Percentiles rank a stretch among this genome's conserved stretches.
phyloP scores from a whole-genome alignment of 805 yeast species.

The Cyberlindnera nakhonratchasimensis region DNA sequence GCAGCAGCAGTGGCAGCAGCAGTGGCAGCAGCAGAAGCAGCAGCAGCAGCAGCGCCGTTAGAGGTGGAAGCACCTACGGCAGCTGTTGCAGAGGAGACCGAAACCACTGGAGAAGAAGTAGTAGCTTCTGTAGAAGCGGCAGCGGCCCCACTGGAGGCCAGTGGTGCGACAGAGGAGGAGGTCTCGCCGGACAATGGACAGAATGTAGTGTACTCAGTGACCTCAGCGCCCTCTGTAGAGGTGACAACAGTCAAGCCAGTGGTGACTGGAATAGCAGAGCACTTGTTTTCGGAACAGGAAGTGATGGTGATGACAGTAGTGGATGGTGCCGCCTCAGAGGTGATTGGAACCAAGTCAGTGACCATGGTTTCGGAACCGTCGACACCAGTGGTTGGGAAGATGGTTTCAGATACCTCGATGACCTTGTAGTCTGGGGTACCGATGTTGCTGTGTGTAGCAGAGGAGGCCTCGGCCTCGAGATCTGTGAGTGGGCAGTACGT shows the following conservation, averaged over 20 bases:
- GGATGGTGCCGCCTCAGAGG: conserved; percentile 10
- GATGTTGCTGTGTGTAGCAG: background rate
- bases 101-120: too few relatives aligned
- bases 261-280: conserved; percentile 14
- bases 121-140: background rate
- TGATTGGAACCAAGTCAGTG: conserved; percentile 6
- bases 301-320: conserved; percentile 22
- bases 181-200: conserved; percentile 16
- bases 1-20: conserved; percentile 9
- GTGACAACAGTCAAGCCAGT: conserved; percentile 17
- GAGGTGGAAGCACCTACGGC: conserved; percentile 3
- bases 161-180: conserved; percentile 3
- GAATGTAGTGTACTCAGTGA: conserved; percentile 32
- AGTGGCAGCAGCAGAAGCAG: conserved; percentile 8
- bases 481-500: conserved; percentile 21
- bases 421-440: conserved; percentile 10
- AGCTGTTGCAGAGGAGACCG: conserved; percentile 1
- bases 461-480: background rate
- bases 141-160: conserved; percentile 1
- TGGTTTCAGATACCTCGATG: conserved; percentile 1
- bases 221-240: conserved; percentile 6
- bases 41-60: conserved; percentile 18
- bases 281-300: conserved; percentile 12
- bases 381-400: conserved; percentile 7
- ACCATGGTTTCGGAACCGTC: conserved; percentile 9